Base-by-base conservation (phyloP, 805 yeast genomes). In the Barnettozyma pratensis region DNA sequence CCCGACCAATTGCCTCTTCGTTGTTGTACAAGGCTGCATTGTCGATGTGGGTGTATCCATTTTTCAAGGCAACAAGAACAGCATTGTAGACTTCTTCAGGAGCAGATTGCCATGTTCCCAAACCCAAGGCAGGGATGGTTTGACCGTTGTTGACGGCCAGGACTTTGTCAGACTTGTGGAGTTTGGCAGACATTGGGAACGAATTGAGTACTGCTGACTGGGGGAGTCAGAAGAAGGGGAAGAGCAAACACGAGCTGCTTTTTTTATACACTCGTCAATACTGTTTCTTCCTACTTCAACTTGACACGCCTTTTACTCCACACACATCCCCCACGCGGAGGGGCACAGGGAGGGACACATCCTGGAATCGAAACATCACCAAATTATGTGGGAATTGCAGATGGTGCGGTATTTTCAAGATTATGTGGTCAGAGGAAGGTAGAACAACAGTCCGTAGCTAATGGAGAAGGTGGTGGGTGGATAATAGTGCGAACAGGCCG, bases 31-130 rank as follows among this genome's bases (percentile, higher is more conserved):
- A 60, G 37, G 67, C 74, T 41, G 89, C 89, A 36, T 76, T 68
- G 59, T 84, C 89, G 48, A 83, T 67, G 59, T 80, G 87, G 53
- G 84, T 72, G 63, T 79, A 82, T 4, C 87, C 87, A 2, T 41
- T 32, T 28, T 52, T 45, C 29, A 55, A 37, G 5, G 59, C 59
- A 8, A 32, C 39, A 12, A 51, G 29, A 25, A 49, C 53, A 19
- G 56, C 54, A 30, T 44, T 37, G 38, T 53, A 51, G 31, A 44
- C 52, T 14, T 66, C 68, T 2, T 58, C 56, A 2, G 63, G 56
- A 27, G 73, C 66, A 14, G 77, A 60, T 31, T 52, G 61, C 64
- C 72, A 77, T 37, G 75, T 72, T 9, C 85, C 83, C 47, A 70
- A 66, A 7, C 78, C 84, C 35, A 79, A 59, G 11, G 65, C 71